Conservation (phyloP, 805 yeast genomes). For the Myxozyma nipponensis region DNA sequence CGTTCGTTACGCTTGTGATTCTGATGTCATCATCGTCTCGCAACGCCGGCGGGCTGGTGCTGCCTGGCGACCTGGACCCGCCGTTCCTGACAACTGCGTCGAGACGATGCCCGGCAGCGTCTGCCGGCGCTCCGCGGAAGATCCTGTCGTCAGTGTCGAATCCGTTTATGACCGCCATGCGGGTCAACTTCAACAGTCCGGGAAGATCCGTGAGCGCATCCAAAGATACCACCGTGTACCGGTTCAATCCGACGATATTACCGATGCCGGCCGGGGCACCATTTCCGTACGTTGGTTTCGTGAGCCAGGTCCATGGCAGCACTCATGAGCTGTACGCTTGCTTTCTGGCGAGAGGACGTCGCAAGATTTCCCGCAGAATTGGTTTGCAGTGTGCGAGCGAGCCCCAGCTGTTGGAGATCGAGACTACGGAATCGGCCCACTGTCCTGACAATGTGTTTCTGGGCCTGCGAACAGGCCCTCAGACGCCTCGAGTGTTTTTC, state of each 20-base stretch:
- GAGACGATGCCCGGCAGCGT: slow-evolving; percentile 20
- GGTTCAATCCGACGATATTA: slow-evolving; percentile 21
- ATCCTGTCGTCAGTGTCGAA: slow-evolving; percentile 20
- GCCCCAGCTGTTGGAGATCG: slow-evolving; percentile 10
- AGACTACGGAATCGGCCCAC: slow-evolving; percentile 14
- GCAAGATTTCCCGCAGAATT: slow-evolving; percentile 17
- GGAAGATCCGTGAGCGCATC: neutral
- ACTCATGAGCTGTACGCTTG: slow-evolving; percentile 19
- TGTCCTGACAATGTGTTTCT: slow-evolving; percentile 21
- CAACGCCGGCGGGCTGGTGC: neutral
- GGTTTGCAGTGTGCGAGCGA: slow-evolving; percentile 27
- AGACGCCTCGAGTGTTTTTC: slow-evolving; percentile 23
- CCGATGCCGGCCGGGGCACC: slow-evolving; percentile 17
- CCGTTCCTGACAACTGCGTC: slow-evolving; percentile 16
- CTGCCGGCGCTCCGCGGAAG: slow-evolving; percentile 8
- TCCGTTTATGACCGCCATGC: slow-evolving; percentile 26
- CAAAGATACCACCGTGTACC: slow-evolving; percentile 3
- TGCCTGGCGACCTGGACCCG: slow-evolving; percentile 26
- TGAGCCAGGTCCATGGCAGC: slow-evolving; percentile 15
- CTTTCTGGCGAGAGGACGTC: slow-evolving; percentile 16
- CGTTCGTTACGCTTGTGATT: slow-evolving; percentile 6
- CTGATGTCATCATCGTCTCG: slow-evolving; percentile 2
- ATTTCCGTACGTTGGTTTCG: slow-evolving; percentile 24
- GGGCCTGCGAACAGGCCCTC: slow-evolving; percentile 24
- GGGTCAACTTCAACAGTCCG: slow-evolving; percentile 18